Evolutionary conservation across 768 basidiomycete species (phyloP), one percentile per base, ranked within the genome.

Genomic region (Pseudohyphozyma bogoriensis): DNA sequence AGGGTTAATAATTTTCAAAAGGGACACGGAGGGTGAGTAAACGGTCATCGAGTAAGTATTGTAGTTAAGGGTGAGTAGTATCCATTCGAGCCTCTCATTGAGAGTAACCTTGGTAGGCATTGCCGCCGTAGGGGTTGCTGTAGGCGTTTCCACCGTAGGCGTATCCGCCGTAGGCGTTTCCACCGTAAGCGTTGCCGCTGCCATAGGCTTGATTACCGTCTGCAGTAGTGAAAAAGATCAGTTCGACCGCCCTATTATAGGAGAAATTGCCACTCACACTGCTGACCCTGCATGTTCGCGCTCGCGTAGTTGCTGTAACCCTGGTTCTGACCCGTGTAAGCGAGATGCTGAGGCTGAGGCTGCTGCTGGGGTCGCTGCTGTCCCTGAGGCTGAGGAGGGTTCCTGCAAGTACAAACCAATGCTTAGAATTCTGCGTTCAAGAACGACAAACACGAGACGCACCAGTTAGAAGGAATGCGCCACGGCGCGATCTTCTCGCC

Each of bases 391-490:
- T 52, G 51, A 20, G 51, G 51, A 7, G 51, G 51, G 36, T 52
- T 36, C 51, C 51, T 52, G 18, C 36, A 36, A n/a, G n/a, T n/a
- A n/a, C n/a, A n/a, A 39, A 16, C 35, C 12, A 9, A 18, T 0
- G 50, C 51, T 29, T 44, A 8, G 8, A 15, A n/a, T n/a, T 52
- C 36, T 20, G 51, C 51, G 15, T 28, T 15, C 12, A 36, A 1
- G 50, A 36, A 46, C 6, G 15, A 46, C 24, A n/a, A n/a, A 45
- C 22, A 28, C 8, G 33, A 12, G 12, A 52, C 51, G 24, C 36
- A 52, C 74, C 74, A 74, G 59, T 75, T 75, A 53, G 69, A 68
- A 3, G 73, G 71, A 29, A 74, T 51, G 44, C 74, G 67, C 75
- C 75, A 75, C 9, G 74, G 74, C 15, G 73, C 73, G 32, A 75